Evolutionary conservation across 2,329 filamentous ascomycete genomes (phyloP).

Genomic region (Colletotrichum incanum): DNA sequence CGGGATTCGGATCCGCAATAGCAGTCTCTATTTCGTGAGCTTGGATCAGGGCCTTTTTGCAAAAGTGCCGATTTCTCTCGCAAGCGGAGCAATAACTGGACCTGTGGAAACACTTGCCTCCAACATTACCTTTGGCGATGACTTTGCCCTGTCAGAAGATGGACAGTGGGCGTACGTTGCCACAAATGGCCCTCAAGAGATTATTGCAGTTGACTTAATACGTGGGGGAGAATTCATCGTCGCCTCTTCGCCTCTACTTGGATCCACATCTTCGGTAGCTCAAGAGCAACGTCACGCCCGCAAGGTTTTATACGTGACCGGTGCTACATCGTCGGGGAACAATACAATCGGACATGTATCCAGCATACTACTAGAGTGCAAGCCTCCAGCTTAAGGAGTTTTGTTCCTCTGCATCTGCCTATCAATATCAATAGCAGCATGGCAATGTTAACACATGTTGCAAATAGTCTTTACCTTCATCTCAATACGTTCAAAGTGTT

Average conservation of each 20-base stretch:
- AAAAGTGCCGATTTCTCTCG: slow-evolving; percentile 10
- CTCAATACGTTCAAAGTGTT: too few relatives aligned
- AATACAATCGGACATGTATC: slow-evolving; percentile 17
- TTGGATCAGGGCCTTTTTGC: slow-evolving; percentile 26
- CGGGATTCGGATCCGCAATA: slow-evolving; percentile 16
- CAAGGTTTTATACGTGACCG: not conserved
- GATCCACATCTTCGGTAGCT: slow-evolving; percentile 5
- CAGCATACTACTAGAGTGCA: not conserved
- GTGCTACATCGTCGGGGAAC: not conserved
- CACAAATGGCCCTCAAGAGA: slow-evolving; percentile 25
- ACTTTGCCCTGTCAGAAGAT: slow-evolving; percentile 29
- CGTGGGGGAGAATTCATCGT: not conserved
- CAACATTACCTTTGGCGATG: slow-evolving; percentile 25
- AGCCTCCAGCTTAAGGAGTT: not conserved
- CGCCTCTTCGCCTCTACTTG: slow-evolving; percentile 8
- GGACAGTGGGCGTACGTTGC: slow-evolving; percentile 19
- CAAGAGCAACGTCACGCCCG: slow-evolving; percentile 5
- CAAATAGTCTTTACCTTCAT: too few relatives aligned
- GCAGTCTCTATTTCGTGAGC: slow-evolving; percentile 25
- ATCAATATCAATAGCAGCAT: too few relatives aligned
- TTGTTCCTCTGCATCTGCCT: not conserved
- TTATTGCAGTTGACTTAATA: not conserved
- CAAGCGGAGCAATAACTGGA: not conserved
- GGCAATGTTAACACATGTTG: not conserved
- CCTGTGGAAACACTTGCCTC: slow-evolving; percentile 16